These are phyloP conservation scores for Lavandula angustifolia DNA, from an alignment of 257 asterid genomes.

Conservation along the genomic window DNA sequence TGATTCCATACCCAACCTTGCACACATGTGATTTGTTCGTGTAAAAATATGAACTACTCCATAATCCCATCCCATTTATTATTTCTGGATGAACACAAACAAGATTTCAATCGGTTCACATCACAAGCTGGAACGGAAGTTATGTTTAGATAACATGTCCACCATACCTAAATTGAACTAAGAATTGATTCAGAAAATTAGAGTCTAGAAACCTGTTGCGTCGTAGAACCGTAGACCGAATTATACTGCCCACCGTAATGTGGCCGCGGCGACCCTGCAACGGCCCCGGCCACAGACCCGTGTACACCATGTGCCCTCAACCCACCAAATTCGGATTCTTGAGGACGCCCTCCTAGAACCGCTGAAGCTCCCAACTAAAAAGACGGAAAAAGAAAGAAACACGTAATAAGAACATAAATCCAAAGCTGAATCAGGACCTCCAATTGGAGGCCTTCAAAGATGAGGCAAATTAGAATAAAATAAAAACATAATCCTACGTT, in stretches of 20 bases:
- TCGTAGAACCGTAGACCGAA: constrained; percentile 65
- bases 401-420: neutral
- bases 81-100: neutral
- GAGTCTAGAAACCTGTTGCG: constrained; percentile 68
- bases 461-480: neutral
- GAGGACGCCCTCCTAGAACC: constrained; percentile 48
- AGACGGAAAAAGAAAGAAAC: neutral
- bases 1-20: no score
- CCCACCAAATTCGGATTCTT: constrained; percentile 59
- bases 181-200: neutral
- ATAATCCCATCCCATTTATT: neutral
- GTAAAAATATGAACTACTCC: neutral
- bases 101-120: neutral
- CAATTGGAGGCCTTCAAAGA: neutral
- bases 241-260: constrained; percentile 74
- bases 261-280: constrained; percentile 39
- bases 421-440: neutral
- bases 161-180: neutral
- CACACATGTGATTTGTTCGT: neutral
- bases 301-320: constrained; percentile 58
- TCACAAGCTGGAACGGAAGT: neutral
- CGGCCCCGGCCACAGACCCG: constrained; percentile 49
- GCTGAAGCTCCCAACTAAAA: constrained; percentile 58
- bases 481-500: constrained; percentile 33
- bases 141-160: neutral